A percentile compares a stretch with the other conserved stretches of the same genome.
Conservation (phyloP, 345 rosid genomes). For the Salix arbutifolia region DNA sequence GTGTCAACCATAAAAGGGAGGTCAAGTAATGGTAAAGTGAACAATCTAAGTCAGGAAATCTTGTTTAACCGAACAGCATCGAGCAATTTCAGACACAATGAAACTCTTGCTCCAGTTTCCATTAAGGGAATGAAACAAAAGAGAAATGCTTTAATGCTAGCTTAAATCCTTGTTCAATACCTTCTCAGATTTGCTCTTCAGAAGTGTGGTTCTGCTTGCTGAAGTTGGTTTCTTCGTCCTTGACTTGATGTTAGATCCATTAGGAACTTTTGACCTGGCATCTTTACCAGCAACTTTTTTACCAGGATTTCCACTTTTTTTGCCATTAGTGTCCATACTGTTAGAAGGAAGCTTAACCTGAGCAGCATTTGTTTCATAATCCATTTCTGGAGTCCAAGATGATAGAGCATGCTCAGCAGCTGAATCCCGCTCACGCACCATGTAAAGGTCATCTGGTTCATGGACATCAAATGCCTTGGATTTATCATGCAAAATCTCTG, state of each 20-base stretch:
- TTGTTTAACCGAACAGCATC: background rate
- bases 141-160: background rate
- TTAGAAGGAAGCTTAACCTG: slow-evolving; percentile 33
- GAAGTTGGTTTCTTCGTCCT: slow-evolving; percentile 55
- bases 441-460: slow-evolving; percentile 92
- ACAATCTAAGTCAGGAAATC: background rate
- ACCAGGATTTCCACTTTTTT: slow-evolving; percentile 31
- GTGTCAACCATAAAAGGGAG: background rate
- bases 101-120: background rate
- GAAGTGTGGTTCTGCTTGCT: slow-evolving; percentile 51
- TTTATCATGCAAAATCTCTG: slow-evolving; percentile 31
- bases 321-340: slow-evolving; percentile 22
- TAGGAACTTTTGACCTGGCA: slow-evolving; percentile 45
- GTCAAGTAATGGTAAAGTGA: background rate
- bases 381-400: slow-evolving; percentile 80
- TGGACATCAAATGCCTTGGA: slow-evolving; percentile 17
- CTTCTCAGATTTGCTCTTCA: slow-evolving; percentile 60
- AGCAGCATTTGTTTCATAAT: slow-evolving; percentile 43
- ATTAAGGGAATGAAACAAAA: background rate
- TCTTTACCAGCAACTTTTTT: slow-evolving; percentile 44
- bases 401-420: slow-evolving; percentile 34
- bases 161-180: slow-evolving; percentile 31
- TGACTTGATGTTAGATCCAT: slow-evolving; percentile 42
- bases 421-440: slow-evolving; percentile 78
- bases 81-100: background rate